Percentiles rank a stretch among this genome's conserved stretches.
These are phyloP conservation scores for Tubosaeta sp. DNA, from an alignment of 768 basidiomycete genomes.

Conservation along the genomic window DNA sequence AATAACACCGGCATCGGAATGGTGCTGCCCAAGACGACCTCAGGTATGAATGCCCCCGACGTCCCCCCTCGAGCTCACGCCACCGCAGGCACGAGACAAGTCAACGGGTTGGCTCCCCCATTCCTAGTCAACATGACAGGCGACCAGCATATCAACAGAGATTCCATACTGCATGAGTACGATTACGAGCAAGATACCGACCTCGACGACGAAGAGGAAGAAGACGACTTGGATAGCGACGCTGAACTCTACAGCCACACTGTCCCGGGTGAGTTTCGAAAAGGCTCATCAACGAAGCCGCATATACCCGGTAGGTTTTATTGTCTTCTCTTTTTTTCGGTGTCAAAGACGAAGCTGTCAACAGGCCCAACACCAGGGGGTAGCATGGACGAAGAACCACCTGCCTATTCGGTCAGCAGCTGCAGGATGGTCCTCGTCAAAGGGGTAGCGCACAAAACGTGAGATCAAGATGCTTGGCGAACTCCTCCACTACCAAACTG, in stretches of 20 bases:
- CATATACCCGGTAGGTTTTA: conserved; percentile 6
- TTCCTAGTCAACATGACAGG: conserved; percentile 23
- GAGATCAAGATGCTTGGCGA: not conserved
- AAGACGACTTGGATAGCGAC: not conserved
- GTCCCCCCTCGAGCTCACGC: not conserved
- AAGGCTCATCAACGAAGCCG: conserved; percentile 1
- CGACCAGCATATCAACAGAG: conserved; percentile 14
- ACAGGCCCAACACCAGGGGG: not conserved
- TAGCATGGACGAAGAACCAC: conserved; percentile 5
- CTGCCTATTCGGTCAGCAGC: conserved; percentile 19
- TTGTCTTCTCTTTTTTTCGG: not conserved
- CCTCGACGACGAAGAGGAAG: conserved; percentile 23
- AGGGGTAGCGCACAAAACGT: conserved; percentile 28
- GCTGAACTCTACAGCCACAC: too few species aligned
- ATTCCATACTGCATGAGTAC: conserved; percentile 25
- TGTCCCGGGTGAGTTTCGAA: not conserved
- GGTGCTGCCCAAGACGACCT: conserved; percentile 13
- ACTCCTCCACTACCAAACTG: not conserved
- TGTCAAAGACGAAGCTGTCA: not conserved
- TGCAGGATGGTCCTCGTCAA: conserved; percentile 27
- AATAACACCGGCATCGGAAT: conserved; percentile 16
- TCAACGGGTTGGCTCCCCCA: conserved; percentile 1
- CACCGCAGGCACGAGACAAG: conserved; percentile 5
- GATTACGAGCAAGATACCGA: conserved; percentile 29
- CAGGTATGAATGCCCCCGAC: not conserved